Base-by-base conservation (phyloP, 345 rosid genomes). In the Clarkia xantiana region DNA sequence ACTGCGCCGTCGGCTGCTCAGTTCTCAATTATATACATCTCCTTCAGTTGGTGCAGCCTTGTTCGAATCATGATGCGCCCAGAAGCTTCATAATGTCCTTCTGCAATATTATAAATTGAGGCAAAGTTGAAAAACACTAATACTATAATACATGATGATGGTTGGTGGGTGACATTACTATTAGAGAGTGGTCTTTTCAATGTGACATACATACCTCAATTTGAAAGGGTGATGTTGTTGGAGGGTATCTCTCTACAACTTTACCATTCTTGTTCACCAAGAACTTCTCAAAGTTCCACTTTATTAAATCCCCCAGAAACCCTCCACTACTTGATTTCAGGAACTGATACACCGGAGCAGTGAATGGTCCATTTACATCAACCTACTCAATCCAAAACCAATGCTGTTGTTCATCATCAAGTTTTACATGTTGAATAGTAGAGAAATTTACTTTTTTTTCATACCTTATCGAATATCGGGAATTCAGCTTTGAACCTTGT, bases 211-310 rank as follows among this genome's bases (percentile, higher is more conserved):
- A 23, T 54, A 87, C 99, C 99, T 93, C 95, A 23, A 84, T 84
- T 68, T 82, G 90, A 68, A 80, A 81, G 62, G 96, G 99, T 18
- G 96, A 81, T 22, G 94, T 93, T 38, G 95, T 84, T 16, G 99
- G 96, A 22, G 95, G 84, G 54, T 91, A 84, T 62, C 98, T 75
- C 63, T 84, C 83, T 0, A 78, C 82, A 17, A 91, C 94, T 55
- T 76, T 79, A 34, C 96, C 98, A 49, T 84, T 90, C 67, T 84
- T 86, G 66, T 84, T 82, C 19, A 86, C 78, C 67, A 91, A 75
- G 69, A 91, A 86, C 77, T 91, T 91, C 76, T 90, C 84, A 54
- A 86, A 91, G 64, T 91, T 91, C 96, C 96, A 86, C 71, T 91
- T 91, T 55, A 91, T 56, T 45, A 74, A 63, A 58, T 79, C 95